These are phyloP conservation scores for Colletotrichum sp. DNA, from an alignment of 2,329 filamentous ascomycete genomes.

Conservation along the genomic window DNA sequence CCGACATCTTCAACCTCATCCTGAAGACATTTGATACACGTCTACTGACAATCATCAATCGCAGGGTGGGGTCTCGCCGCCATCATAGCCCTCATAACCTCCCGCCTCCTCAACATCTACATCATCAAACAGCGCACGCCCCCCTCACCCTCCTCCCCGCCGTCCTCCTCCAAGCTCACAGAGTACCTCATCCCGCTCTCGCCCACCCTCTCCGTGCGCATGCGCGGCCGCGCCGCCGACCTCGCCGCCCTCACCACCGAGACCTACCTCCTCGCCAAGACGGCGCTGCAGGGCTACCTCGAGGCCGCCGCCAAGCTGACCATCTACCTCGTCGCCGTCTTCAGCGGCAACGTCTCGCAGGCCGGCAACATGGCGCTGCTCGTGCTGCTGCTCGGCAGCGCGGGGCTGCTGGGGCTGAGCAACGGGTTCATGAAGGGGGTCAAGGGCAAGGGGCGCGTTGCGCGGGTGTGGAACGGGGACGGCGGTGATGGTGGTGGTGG, in stretches of 20 bases:
- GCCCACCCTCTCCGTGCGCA: constrained; percentile 52
- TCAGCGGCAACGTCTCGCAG: constrained; percentile 60
- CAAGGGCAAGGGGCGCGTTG: constrained; percentile 55
- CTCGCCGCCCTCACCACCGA: constrained; percentile 64
- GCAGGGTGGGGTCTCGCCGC: constrained; percentile 51
- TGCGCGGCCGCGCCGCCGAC: constrained; percentile 59
- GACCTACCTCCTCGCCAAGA: constrained; percentile 58
- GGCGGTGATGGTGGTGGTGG: neutral
- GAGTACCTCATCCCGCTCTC: constrained; percentile 60
- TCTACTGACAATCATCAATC: constrained; percentile 19
- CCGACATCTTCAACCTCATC: too few relatives aligned
- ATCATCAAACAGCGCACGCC: constrained; percentile 56
- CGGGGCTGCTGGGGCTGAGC: constrained; percentile 56
- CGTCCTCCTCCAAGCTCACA: constrained; percentile 24
- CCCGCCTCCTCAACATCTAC: constrained; percentile 60
- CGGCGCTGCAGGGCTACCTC: constrained; percentile 52
- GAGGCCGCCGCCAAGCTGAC: constrained; percentile 59
- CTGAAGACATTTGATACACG: neutral
- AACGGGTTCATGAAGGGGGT: constrained; percentile 54
- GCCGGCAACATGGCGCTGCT: constrained; percentile 56
- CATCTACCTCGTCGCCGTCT: constrained; percentile 60
- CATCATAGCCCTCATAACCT: constrained; percentile 53
- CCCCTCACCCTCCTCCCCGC: neutral
- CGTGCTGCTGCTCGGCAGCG: constrained; percentile 54
- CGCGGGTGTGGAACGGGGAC: constrained; percentile 24